Percentiles rank a stretch among this genome's conserved stretches.
Conservation (phyloP, 78 protist genomes). For the Thecamonas trahens region DNA sequence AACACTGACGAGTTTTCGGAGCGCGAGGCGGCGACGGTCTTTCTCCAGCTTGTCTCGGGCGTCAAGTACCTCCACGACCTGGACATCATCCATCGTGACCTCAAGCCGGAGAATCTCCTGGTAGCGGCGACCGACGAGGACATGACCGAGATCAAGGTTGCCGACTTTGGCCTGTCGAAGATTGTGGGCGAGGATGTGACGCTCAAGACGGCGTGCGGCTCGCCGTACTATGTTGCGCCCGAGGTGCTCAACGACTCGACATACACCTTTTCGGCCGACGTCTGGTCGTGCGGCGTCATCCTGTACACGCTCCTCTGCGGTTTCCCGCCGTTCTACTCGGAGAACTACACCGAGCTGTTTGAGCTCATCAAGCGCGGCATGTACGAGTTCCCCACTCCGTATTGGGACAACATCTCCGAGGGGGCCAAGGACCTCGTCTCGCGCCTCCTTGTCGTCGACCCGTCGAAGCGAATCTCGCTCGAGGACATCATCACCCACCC, state of each 20-base stretch:
- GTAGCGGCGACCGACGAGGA: neutral
- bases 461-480: slow-evolving; percentile 24
- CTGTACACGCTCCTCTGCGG: neutral
- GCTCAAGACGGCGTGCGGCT: slow-evolving; percentile 33
- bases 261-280: slow-evolving; percentile 5
- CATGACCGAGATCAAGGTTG: slow-evolving; percentile 28
- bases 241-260: neutral
- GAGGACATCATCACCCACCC: slow-evolving; percentile 21
- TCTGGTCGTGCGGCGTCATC: neutral
- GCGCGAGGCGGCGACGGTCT: slow-evolving; percentile 17
- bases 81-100: slow-evolving; percentile 51
- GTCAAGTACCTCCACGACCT: slow-evolving; percentile 30
- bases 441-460: slow-evolving; percentile 15
- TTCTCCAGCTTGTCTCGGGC: slow-evolving; percentile 8
- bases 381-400: slow-evolving; percentile 41
- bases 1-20: slow-evolving; percentile 20
- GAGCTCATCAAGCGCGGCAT: slow-evolving; percentile 31
- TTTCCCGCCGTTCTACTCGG: slow-evolving; percentile 13
- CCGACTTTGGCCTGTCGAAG: slow-evolving; percentile 53
- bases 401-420: slow-evolving; percentile 32
- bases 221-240: slow-evolving; percentile 7
- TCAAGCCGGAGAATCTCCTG: slow-evolving; percentile 49
- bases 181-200: slow-evolving; percentile 7
- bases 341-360: slow-evolving; percentile 22
- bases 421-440: slow-evolving; percentile 9